Evolutionary conservation across 2,329 filamentous ascomycete genomes (phyloP), one percentile per base, ranked within the genome.

Genomic region (Penicillium palitans): DNA sequence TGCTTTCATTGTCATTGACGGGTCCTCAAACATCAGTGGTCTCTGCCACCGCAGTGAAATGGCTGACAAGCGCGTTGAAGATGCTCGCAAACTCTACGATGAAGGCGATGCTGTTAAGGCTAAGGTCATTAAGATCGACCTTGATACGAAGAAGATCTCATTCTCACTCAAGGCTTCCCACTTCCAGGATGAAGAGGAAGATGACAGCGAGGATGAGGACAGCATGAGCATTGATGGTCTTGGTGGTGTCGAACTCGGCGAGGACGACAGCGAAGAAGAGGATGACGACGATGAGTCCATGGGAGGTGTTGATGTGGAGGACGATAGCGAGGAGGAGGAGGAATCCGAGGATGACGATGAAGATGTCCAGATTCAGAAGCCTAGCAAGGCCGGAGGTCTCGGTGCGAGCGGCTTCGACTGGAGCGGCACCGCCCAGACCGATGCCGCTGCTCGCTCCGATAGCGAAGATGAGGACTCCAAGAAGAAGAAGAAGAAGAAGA

Each of bases 41-140:
- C 83, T 99, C 10, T 98, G 93, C 74, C 95, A 99, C 74, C 86
- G 90, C 61, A 93, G 87, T 63, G 89, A 99, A 73, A 92, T 99
- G 83, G 93, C 95, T 0, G 91, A 96, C 65, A 87, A 88, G 67
- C 79, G 83, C 6, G 87, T 97, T 25, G 83, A 90, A 52, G 90
- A 98, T 78, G 90, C 93, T n/a, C 87, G 86, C 62, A 93, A 92
- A 70, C 81, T 99, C 41, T 98, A 96, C 75, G 89, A 87, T 61
- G 90, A 92, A 69, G 95, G 93, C 13, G 95, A 99, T 75, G 79
- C 82, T n/a, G 95, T 99, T 62, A 98, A 98, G 79, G 93, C 93
- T 15, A 90, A 90, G 72, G 83, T 99, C 17, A 76, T 98, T 51
- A 90, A 88, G 68, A 80, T 99, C 49, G 88, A 98, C 66, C 69